Conservation (phyloP, 2,329 filamentous ascomycete species). For the Diaporthe destruens region DNA sequence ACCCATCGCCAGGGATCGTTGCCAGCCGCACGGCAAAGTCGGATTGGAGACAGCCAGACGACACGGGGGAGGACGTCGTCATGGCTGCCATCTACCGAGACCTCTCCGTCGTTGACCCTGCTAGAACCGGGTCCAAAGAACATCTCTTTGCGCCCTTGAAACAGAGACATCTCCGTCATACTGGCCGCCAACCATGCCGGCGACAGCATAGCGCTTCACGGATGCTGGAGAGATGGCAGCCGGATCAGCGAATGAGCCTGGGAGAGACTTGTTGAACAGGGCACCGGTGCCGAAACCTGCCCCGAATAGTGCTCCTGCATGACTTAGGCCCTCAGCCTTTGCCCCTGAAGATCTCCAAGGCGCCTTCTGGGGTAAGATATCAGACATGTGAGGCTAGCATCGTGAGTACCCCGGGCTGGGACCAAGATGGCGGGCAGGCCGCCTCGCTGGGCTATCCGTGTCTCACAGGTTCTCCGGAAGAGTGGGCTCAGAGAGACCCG, state of each 20-base stretch:
- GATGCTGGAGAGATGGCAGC: constrained; percentile 34
- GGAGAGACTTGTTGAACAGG: constrained; percentile 3
- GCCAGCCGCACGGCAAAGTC: not conserved
- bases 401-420: constrained; percentile 19
- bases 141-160: constrained; percentile 26
- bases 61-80: not conserved
- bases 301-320: constrained; percentile 39
- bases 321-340: constrained; percentile 21
- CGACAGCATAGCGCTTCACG: constrained; percentile 31
- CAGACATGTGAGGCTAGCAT: constrained; percentile 30
- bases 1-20: constrained; percentile 38
- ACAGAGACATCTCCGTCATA: constrained; percentile 35
- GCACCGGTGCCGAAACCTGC: constrained; percentile 20
- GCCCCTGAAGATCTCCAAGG: constrained; percentile 42
- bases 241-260: constrained; percentile 28
- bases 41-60: constrained; percentile 2
- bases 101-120: constrained; percentile 24
- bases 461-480: constrained; percentile 19
- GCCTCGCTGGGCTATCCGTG: constrained; percentile 34
- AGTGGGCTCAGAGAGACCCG: constrained; percentile 20
- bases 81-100: constrained; percentile 21
- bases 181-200: constrained; percentile 15
- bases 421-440: constrained; percentile 33
- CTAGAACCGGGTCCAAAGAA: not conserved
- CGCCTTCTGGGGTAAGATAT: constrained; percentile 41